Conservation (phyloP, 2,329 filamentous ascomycete genomes). For the Pseudopyricularia javanii region DNA sequence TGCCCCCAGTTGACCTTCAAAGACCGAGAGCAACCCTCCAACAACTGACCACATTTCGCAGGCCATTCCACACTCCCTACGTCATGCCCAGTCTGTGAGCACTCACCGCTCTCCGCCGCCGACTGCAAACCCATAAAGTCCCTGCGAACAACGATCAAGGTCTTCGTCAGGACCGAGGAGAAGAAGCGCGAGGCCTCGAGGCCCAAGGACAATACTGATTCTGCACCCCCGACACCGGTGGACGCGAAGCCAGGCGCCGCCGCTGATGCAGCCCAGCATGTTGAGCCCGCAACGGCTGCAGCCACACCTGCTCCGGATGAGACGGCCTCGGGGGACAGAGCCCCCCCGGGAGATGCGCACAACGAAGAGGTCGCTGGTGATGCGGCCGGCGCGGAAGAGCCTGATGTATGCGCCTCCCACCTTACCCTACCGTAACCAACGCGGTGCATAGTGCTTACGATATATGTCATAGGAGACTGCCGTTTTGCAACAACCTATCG, state of each 20-base stretch:
- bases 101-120: constrained; percentile 73
- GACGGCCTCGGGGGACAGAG: neutral
- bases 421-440: neutral
- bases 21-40: neutral
- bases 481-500: neutral
- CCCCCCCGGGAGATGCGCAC: neutral
- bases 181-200: constrained; percentile 68
- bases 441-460: neutral
- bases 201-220: constrained; percentile 32
- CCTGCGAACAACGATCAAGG: constrained; percentile 81
- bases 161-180: constrained; percentile 81
- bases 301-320: neutral
- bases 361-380: neutral
- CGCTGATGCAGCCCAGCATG: neutral
- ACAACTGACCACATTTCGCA: constrained; percentile 1
- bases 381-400: neutral
- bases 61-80: constrained; percentile 59
- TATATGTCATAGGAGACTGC: neutral
- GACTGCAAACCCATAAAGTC: constrained; percentile 84
- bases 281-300: neutral
- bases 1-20: neutral
- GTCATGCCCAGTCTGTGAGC: constrained; percentile 85
- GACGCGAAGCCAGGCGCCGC: constrained; percentile 18
- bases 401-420: neutral
- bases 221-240: constrained; percentile 24